Conservation (phyloP, 371 early-diverging fungal species). For the Mucor mucedo region DNA sequence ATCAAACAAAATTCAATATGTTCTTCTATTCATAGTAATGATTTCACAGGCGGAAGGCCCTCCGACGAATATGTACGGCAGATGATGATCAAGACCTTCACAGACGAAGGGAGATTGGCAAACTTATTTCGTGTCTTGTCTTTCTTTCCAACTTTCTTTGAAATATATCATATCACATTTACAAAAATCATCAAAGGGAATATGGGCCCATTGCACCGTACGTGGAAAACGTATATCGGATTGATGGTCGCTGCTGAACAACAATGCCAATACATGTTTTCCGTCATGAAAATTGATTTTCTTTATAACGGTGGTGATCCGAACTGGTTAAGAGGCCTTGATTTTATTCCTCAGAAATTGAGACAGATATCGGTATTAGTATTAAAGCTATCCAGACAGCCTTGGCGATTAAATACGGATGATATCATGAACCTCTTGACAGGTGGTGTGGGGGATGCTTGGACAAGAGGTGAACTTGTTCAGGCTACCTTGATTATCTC, state of each 20-base stretch:
- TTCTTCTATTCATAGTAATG: neutral
- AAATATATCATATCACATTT: conserved; percentile 54
- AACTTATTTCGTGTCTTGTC: conserved; percentile 63
- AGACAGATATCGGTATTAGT: conserved; percentile 54
- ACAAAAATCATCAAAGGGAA: conserved; percentile 49
- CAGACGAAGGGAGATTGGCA: conserved; percentile 59
- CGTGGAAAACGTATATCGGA: conserved; percentile 66
- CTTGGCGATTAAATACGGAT: conserved; percentile 59
- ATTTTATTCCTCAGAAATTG: conserved; percentile 59
- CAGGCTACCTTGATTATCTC: conserved; percentile 64
- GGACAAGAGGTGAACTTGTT: conserved; percentile 68
- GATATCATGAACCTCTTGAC: conserved; percentile 52
- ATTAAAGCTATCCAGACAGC: conserved; percentile 62
- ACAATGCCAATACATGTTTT: conserved; percentile 65
- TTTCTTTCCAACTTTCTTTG: conserved; percentile 70
- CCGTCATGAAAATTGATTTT: conserved; percentile 59
- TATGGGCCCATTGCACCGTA: conserved; percentile 59
- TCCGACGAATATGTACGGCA: conserved; percentile 56
- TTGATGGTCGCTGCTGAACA: conserved; percentile 71
- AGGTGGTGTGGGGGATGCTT: conserved; percentile 44
- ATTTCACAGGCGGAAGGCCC: conserved; percentile 46
- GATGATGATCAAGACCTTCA: conserved; percentile 60
- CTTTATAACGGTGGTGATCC: conserved; percentile 66
- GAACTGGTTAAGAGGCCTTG: conserved; percentile 62
- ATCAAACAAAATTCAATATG: neutral